Evolutionary conservation across 345 rosid species (phyloP), one percentile per base, ranked within the genome.

Genomic region (Eucalyptus curtisii): DNA sequence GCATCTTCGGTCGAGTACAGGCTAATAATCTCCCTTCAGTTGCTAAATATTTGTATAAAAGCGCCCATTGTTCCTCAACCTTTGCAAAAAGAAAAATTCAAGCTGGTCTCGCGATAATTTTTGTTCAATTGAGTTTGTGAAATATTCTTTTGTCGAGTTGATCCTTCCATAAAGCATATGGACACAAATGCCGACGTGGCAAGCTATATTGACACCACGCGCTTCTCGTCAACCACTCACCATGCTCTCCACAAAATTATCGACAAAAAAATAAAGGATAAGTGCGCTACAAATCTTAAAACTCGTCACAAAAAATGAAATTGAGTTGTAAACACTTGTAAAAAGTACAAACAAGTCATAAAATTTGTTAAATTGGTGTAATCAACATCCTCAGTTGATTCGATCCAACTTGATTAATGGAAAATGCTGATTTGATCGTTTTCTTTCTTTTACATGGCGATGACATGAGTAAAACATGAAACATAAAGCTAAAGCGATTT

Each of bases 321-420:
- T 8, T 55, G 3, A 55, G 0, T 55, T 24, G 3, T 55, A 55
- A 55, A 55, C n/a, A 55, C 6, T 24, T 55, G 0, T 13, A 55
- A 24, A 9, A 10, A 9, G 1, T 55, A 55, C 0, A 55, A 55
- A 22, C 6, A 1, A 55, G 2, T 55, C 12, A 2, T 55, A 55
- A 55, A 55, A 2, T 4, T 55, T 55, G 13, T 24, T 24, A 9
- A 55, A 55, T 1, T 24, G 3, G 1, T 22, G 27, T 13, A 55
- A 55, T 55, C 13, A 24, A 55, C 6, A 2, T 55, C 30, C 10
- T 55, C 13, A n/a, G 4, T 55, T 10, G 5, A 1, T 55, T 24
- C 30, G 2, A 55, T 24, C 12, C 30, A 55, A 55, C 13, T 55
- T 10, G 30, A 55, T 24, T 22, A 55, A 22, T 0, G 0, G 0